Evolutionary conservation across 2,329 filamentous ascomycete species (phyloP).

Genomic region (Dendryphion nanum): DNA sequence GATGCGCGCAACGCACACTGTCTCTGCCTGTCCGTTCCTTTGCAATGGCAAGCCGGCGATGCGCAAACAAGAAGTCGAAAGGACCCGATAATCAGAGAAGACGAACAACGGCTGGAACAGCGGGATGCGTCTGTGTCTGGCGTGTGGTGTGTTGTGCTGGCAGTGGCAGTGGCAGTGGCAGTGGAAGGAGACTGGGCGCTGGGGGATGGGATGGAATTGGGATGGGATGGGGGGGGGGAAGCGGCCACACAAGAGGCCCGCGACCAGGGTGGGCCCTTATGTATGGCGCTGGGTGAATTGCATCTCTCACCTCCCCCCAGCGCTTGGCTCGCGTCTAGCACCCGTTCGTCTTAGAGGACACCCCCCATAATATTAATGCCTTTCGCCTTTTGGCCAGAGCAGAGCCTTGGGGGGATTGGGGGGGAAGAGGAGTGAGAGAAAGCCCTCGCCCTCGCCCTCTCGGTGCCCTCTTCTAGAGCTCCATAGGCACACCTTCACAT

Average conservation of each 20-base stretch:
- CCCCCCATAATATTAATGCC: no score
- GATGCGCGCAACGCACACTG: slow-evolving; percentile 30
- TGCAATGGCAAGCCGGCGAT: not conserved
- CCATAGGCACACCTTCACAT: no score
- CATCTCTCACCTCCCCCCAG: slow-evolving; percentile 10
- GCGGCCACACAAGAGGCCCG: not conserved
- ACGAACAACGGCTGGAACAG: no score
- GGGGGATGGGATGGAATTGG: slow-evolving; percentile 14
- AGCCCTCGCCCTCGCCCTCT: slow-evolving; percentile 12
- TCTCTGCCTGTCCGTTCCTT: slow-evolving; percentile 18
- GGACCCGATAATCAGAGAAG: no score
- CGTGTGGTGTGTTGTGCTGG: no score
- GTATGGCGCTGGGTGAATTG: slow-evolving; percentile 17
- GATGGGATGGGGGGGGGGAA: not conserved
- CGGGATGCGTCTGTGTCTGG: no score
- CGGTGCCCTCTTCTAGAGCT: slow-evolving; percentile 21
- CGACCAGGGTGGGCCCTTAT: slow-evolving; percentile 22
- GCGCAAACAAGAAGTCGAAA: no score
- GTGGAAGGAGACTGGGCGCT: slow-evolving; percentile 9
- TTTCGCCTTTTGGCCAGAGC: no score
- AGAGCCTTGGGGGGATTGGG: slow-evolving; percentile 2
- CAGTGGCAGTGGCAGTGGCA: not conserved
- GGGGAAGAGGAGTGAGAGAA: slow-evolving; percentile 3
- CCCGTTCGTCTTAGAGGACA: slow-evolving; percentile 21
- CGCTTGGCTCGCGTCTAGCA: slow-evolving; percentile 23